A percentile compares a stretch with the other conserved stretches of the same genome.
Conservation (phyloP, 2,329 filamentous ascomycete genomes). For the Pyrenophora tritici-repentis region DNA sequence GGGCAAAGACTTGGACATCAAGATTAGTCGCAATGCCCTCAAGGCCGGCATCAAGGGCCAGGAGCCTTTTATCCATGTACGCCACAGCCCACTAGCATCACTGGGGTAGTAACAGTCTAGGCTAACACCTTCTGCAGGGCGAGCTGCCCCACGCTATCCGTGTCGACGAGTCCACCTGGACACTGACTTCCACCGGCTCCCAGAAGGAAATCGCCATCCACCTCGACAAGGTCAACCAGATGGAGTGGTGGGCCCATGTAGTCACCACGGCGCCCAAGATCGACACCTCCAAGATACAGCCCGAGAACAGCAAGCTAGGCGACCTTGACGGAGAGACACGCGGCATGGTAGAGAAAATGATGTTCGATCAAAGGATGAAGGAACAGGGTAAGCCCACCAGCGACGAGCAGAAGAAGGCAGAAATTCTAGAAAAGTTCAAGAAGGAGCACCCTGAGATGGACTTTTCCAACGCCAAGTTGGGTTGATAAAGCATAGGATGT, state of each 20-base stretch:
- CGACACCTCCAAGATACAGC: conserved; percentile 92
- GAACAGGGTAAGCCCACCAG: conserved; percentile 85
- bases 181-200: conserved; percentile 69
- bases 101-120: neutral
- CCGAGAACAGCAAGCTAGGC: conserved; percentile 87
- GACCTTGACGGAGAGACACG: conserved; percentile 95
- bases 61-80: conserved; percentile 78
- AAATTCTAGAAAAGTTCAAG: conserved; percentile 91
- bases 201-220: conserved; percentile 82
- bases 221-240: conserved; percentile 94
- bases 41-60: conserved; percentile 87
- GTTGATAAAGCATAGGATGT: conserved; percentile 25
- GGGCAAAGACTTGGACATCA: conserved; percentile 79
- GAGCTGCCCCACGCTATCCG: conserved; percentile 78
- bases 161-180: conserved; percentile 93
- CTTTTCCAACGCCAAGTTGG: conserved; percentile 68
- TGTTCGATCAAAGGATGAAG: conserved; percentile 98
- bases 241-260: conserved; percentile 98
- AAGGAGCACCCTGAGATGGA: conserved; percentile 75
- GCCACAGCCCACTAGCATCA: conserved; percentile 19
- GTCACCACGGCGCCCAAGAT: conserved; percentile 86
- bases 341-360: conserved; percentile 99
- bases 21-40: conserved; percentile 78
- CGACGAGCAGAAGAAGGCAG: conserved; percentile 93
- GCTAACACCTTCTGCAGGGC: conserved; percentile 61